phyloP scores from a whole-genome alignment of 163 green algal species.

The Scenedesmus sp. region DNA sequence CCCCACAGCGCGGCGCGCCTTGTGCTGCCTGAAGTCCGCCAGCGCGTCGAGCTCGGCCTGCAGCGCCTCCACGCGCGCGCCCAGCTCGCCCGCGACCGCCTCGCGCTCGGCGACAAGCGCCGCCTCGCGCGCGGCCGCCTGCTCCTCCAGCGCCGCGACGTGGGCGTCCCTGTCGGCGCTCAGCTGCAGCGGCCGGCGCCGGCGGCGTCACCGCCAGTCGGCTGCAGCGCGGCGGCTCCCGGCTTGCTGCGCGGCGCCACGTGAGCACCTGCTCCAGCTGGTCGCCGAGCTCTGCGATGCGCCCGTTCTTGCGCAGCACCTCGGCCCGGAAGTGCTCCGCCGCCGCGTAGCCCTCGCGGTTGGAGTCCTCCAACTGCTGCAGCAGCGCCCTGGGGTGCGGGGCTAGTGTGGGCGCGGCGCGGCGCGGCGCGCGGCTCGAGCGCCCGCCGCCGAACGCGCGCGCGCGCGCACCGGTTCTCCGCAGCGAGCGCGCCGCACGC shows the following conservation, averaged over 20 bases:
- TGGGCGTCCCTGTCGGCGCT: constrained; percentile 52
- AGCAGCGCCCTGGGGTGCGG: too few relatives aligned
- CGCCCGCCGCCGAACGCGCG: too few relatives aligned
- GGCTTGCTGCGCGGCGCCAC: neutral
- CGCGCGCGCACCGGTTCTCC: too few relatives aligned
- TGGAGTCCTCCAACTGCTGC: constrained; percentile 64
- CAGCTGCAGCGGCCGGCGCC: constrained; percentile 25
- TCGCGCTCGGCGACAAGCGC: constrained; percentile 43
- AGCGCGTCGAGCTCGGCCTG: constrained; percentile 51
- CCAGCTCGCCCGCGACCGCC: constrained; percentile 49
- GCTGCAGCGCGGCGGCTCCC: neutral
- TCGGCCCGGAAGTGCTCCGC: constrained; percentile 75
- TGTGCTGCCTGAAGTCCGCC: constrained; percentile 57
- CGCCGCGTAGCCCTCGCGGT: constrained; percentile 71
- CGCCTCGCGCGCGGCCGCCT: constrained; percentile 43
- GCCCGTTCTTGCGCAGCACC: constrained; percentile 72
- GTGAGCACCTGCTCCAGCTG: constrained; percentile 53
- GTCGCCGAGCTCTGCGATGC: constrained; percentile 65
- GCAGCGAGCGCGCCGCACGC: constrained; percentile 61
- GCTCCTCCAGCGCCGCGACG: constrained; percentile 44
- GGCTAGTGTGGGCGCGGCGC: too few relatives aligned
- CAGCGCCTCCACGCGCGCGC: constrained; percentile 59
- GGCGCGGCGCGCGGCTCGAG: too few relatives aligned
- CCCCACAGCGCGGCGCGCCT: constrained; percentile 23
- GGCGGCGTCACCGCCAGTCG: neutral